A percentile compares a stretch with the other conserved stretches of the same genome.
Conservation (phyloP, 2,329 filamentous ascomycete genomes). For the Exophiala spinifera region DNA sequence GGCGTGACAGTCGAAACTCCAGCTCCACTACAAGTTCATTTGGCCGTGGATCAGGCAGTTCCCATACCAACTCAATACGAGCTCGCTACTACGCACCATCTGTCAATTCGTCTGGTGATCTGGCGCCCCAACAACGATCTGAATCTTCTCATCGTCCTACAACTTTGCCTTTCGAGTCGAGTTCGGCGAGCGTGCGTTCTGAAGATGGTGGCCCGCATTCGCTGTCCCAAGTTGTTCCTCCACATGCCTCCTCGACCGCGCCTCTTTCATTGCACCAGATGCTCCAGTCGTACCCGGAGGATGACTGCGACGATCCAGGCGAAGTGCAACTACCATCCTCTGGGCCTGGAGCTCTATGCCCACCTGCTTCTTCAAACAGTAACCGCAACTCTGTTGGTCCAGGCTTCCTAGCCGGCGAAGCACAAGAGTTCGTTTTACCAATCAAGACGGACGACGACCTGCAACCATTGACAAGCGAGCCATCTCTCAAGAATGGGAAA, state of each 20-base stretch:
- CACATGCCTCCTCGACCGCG: background rate
- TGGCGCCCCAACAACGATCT: slow-evolving; percentile 18
- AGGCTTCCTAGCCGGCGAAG: slow-evolving; percentile 28
- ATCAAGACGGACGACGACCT: slow-evolving; percentile 4
- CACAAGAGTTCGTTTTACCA: slow-evolving; percentile 19
- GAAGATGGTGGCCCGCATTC: slow-evolving; percentile 2
- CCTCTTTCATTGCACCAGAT: no score
- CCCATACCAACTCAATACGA: slow-evolving; percentile 8
- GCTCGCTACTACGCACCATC: slow-evolving; percentile 19
- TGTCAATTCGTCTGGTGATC: slow-evolving; percentile 23
- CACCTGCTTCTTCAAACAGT: slow-evolving; percentile 1
- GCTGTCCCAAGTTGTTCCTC: background rate
- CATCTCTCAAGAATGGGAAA: slow-evolving; percentile 3
- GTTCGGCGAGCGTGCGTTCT: background rate
- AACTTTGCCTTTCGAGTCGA: background rate
- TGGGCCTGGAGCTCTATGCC: slow-evolving; percentile 1
- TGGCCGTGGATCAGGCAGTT: slow-evolving; percentile 11
- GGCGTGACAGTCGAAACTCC: slow-evolving; percentile 11
- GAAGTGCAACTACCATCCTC: slow-evolving; percentile 2
- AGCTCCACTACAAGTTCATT: slow-evolving; percentile 20
- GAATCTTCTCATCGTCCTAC: background rate
- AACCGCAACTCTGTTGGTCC: background rate
- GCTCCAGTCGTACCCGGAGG: background rate
- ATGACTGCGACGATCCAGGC: background rate
- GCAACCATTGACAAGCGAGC: slow-evolving; percentile 3